A percentile compares a stretch with the other conserved stretches of the same genome.
phyloP scores from a whole-genome alignment of 169 alveolate species.

The Babesia bovis region DNA sequence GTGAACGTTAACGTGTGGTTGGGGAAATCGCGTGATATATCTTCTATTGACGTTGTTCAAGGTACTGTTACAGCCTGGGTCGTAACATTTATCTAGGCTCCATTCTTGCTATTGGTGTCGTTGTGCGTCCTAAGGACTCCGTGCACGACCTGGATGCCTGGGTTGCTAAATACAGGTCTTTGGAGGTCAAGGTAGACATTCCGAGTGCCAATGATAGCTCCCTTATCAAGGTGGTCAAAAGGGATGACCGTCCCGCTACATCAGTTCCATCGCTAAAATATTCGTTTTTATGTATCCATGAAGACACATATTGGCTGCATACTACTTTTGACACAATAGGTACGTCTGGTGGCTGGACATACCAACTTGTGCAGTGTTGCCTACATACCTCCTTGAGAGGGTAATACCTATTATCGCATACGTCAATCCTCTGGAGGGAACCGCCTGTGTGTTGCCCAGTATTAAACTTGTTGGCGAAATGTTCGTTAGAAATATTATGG shows the following conservation, averaged over 20 bases:
- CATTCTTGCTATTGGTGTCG: slow-evolving; percentile 17
- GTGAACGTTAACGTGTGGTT: neutral
- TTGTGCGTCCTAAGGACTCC: slow-evolving; percentile 26
- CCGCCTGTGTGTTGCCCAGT: neutral
- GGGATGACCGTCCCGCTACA: slow-evolving; percentile 1
- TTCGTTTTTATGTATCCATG: neutral
- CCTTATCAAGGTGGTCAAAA: neutral
- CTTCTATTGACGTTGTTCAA: slow-evolving; percentile 1
- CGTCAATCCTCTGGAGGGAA: neutral
- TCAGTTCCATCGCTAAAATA: neutral
- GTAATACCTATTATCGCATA: slow-evolving; percentile 18
- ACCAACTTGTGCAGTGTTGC: neutral
- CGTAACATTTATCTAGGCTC: slow-evolving; percentile 16
- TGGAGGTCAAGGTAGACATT: slow-evolving; percentile 1
- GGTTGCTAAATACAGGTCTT: slow-evolving; percentile 23
- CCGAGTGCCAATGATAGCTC: neutral
- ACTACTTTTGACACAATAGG: neutral
- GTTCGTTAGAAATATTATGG: slow-evolving; percentile 10
- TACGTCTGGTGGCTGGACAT: neutral
- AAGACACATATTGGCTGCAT: neutral
- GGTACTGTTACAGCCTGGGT: too few species aligned
- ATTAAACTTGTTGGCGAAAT: slow-evolving; percentile 28
- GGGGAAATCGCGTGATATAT: neutral
- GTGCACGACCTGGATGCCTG: slow-evolving; percentile 7
- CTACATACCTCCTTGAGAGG: slow-evolving; percentile 5